Evolutionary conservation across 2,329 filamentous ascomycete genomes (phyloP), one percentile per base, ranked within the genome.

Genomic region (Aspergillus vadensis): DNA sequence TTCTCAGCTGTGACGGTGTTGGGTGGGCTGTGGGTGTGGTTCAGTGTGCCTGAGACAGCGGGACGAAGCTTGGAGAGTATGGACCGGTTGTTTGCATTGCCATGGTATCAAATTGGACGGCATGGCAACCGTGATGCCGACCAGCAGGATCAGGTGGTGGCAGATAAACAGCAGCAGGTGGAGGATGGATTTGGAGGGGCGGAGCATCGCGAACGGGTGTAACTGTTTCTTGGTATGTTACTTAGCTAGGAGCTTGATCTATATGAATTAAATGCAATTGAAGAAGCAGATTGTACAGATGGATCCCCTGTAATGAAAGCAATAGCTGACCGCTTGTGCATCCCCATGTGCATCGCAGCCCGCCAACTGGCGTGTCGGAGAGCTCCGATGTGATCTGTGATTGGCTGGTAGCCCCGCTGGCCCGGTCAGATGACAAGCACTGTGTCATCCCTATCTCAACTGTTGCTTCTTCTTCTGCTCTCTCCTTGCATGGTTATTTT

Each of bases 61-160:
- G 89, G 89, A 19, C 79, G 79, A 48, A 78, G 74, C 4, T 65
- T 79, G 4, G 77, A 79, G 79, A 86, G 81, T 65, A 91, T 92
- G 84, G 88, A 92, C 70, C 80, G 82, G 25, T 79, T 92, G 64
- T 92, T 92, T 70, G 84, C 83, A 54, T 79, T 92, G 52, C 88
- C 87, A 0, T 93, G 90, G 90, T 87, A 90, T 74, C 83, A 85
- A 74, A 91, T 94, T 65, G 90, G 91, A 32, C 77, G 67, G 12
- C 69, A 73, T 36, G 74, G 74, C 17, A 72, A 73, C 23, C 52
- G 54, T 39, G 72, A 74, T 63, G 72, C 71, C 1, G 72, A 70
- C 27, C 63, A 65, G 58, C 68, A 67, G 9, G 72, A 74, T 49
- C 57, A 65, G 23, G 61, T 61, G 9, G 50, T 69, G 8, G 61